phyloP scores from a whole-genome alignment of 306 rosid genomes.

The Nissolia schottii region DNA sequence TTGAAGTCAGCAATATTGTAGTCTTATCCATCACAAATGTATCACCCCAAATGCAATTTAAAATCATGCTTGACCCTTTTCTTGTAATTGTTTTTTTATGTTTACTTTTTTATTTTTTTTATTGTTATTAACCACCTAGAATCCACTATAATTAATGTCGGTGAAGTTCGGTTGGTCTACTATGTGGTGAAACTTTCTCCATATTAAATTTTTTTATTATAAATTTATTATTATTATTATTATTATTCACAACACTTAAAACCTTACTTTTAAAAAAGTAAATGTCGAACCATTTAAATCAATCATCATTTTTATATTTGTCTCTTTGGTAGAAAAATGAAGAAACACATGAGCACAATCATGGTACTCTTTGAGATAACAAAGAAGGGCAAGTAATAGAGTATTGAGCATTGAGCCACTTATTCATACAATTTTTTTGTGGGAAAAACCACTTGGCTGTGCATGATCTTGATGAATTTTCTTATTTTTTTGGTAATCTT shows the following conservation, averaged over 20 bases:
- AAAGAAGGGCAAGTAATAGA: constrained; percentile 8
- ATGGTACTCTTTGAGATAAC: not conserved
- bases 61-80: too few species aligned
- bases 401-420: not conserved
- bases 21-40: not conserved
- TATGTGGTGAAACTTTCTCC: too few species aligned
- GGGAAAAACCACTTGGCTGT: constrained; percentile 8
- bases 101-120: too few species aligned
- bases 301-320: not conserved
- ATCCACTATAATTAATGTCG: too few species aligned
- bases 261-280: too few species aligned
- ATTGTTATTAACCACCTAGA: too few species aligned
- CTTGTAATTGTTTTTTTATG: too few species aligned
- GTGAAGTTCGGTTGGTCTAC: too few species aligned
- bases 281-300: not conserved
- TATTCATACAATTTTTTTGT: too few species aligned
- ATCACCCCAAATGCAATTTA: not conserved
- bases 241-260: too few species aligned
- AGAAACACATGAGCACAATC: constrained; percentile 6
- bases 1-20: not conserved
- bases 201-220: too few species aligned
- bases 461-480: not conserved
- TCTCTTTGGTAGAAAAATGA: not conserved
- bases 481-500: not conserved
- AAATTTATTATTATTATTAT: too few species aligned